Percentiles rank a stretch among this genome's conserved stretches.
Evolutionary conservation across 2,329 filamentous ascomycete species (phyloP).

Genomic region (Verticillium klebahnii): DNA sequence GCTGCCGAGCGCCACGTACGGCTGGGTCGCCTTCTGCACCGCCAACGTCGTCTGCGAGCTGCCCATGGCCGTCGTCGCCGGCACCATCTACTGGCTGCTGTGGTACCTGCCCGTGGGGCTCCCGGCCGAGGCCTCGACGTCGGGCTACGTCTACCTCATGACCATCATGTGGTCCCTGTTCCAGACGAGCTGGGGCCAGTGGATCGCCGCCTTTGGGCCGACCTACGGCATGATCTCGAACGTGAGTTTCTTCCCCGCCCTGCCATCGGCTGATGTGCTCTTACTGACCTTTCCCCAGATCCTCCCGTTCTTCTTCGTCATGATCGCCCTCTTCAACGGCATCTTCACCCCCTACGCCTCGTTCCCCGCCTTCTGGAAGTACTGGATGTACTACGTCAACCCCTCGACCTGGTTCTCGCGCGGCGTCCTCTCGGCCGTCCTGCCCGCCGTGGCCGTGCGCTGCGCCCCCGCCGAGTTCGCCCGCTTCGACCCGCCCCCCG

Average conservation of each 20-base stretch:
- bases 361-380: constrained; percentile 33
- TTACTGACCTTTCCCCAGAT: constrained; percentile 27
- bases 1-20: constrained; percentile 69
- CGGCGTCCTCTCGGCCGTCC: constrained; percentile 9
- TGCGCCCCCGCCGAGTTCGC: constrained; percentile 33
- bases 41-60: constrained; percentile 71
- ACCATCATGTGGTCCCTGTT: constrained; percentile 73
- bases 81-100: constrained; percentile 64
- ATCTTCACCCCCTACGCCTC: constrained; percentile 40
- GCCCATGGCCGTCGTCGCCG: constrained; percentile 60
- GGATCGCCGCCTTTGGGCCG: constrained; percentile 79
- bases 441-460: constrained; percentile 21
- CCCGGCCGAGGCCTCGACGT: constrained; percentile 56
- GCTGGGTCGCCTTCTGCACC: constrained; percentile 71
- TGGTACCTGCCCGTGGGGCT: constrained; percentile 77
- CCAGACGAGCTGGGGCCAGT: constrained; percentile 72
- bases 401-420: constrained; percentile 10
- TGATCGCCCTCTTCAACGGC: constrained; percentile 73
- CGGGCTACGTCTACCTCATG: constrained; percentile 78
- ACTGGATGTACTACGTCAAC: constrained; percentile 23
- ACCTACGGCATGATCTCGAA: constrained; percentile 76
- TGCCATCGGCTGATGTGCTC: background rate
- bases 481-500: constrained; percentile 55
- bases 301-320: constrained; percentile 77
- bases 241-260: constrained; percentile 21